phyloP scores from a whole-genome alignment of 163 green algal genomes.

The Chlamydomonas reinhardtii region DNA sequence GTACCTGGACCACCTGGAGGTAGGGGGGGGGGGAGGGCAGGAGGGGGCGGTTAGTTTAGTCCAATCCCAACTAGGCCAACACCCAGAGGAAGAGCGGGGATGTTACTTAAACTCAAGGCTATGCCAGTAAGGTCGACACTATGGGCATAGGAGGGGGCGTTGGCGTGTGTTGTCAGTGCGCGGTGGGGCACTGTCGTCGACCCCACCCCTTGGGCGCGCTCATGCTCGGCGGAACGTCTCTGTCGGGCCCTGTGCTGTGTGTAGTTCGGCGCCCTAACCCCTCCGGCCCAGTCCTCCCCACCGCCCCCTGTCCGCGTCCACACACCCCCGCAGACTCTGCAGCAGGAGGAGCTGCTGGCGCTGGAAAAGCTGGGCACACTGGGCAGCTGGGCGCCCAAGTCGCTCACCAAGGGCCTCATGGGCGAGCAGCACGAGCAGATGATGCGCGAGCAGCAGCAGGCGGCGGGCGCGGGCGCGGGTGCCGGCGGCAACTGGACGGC shows the following conservation, averaged over 20 bases:
- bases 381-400: conserved; percentile 39
- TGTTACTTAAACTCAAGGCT: too few relatives aligned
- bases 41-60: background rate
- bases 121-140: too few relatives aligned
- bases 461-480: too few relatives aligned
- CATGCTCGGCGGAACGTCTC: too few relatives aligned
- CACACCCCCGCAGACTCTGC: background rate
- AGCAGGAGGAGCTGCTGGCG: conserved; percentile 45
- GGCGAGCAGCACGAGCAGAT: background rate
- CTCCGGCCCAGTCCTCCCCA: background rate
- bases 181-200: too few relatives aligned
- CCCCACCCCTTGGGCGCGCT: too few relatives aligned
- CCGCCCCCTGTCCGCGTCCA: background rate
- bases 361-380: conserved; percentile 40
- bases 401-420: conserved; percentile 7
- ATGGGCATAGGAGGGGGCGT: too few relatives aligned
- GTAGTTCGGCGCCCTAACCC: background rate
- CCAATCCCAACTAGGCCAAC: too few relatives aligned
- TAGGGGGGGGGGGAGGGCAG: background rate
- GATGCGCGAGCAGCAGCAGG: background rate
- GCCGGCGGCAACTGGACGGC: too few relatives aligned
- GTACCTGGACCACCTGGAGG: conserved; percentile 61
- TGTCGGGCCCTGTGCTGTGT: too few relatives aligned
- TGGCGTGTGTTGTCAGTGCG: too few relatives aligned
- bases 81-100: too few relatives aligned